Conservation (phyloP, 73 alveolate species). For the Paramecium pentaurelia region DNA sequence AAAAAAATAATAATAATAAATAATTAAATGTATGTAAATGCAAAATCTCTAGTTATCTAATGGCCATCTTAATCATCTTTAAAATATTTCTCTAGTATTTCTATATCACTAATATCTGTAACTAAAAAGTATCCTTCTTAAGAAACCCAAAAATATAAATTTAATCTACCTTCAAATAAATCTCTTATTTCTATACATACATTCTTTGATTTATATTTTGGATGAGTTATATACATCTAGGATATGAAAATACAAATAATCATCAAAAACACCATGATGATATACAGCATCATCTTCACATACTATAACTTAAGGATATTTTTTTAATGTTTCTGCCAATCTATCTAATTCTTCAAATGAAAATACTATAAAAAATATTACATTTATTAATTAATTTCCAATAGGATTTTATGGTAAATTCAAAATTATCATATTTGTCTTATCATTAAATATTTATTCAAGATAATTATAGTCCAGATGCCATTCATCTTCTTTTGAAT, state of each 20-base stretch:
- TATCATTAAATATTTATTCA: constrained; percentile 62
- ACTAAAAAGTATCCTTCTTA: constrained; percentile 78
- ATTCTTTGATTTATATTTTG: constrained; percentile 72
- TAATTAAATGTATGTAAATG: constrained; percentile 40
- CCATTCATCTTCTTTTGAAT: constrained; percentile 58
- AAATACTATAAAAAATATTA: constrained; percentile 47
- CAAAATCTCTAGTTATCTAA: constrained; percentile 64
- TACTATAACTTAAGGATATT: constrained; percentile 70
- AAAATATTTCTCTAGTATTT: constrained; percentile 67
- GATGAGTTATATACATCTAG: constrained; percentile 69
- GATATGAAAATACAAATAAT: constrained; percentile 56
- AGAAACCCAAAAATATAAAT: constrained; percentile 58
- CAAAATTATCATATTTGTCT: constrained; percentile 74
- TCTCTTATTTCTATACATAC: constrained; percentile 62
- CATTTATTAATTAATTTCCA: constrained; percentile 63
- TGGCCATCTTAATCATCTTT: constrained; percentile 55
- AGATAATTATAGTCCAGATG: constrained; percentile 67
- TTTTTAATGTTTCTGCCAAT: constrained; percentile 70
- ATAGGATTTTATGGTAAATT: constrained; percentile 89
- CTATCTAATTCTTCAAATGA: constrained; percentile 72
- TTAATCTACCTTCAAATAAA: constrained; percentile 48
- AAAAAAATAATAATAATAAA: too few relatives aligned
- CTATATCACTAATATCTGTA: constrained; percentile 60
- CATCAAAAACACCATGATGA: constrained; percentile 76
- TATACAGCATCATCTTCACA: constrained; percentile 84